Evolutionary conservation across 352 stramenopile species (phyloP).

Genomic region (Phytopythium aichiense): DNA sequence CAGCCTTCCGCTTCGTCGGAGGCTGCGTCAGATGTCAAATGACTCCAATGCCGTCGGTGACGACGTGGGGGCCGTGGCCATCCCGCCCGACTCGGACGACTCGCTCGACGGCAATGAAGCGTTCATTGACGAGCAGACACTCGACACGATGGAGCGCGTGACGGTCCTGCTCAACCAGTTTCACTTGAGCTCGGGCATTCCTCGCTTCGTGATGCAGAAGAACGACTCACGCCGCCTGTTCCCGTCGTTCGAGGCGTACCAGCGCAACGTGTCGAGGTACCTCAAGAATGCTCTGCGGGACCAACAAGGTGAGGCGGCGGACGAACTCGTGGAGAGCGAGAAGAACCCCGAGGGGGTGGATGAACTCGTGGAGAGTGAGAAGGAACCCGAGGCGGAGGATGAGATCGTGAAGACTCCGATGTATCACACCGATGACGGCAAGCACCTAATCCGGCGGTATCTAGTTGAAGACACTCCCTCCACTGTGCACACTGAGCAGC

Average conservation of each 20-base stretch:
- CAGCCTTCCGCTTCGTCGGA: background rate
- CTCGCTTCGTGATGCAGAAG: conserved; percentile 24
- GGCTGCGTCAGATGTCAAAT: background rate
- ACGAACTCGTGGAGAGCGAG: no score
- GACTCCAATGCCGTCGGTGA: no score
- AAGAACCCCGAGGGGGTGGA: background rate
- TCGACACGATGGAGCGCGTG: conserved; percentile 19
- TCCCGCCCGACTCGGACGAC: no score
- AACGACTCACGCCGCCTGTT: conserved; percentile 28
- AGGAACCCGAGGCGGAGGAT: background rate
- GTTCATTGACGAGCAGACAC: conserved; percentile 16
- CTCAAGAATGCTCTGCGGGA: background rate
- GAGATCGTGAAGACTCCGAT: background rate
- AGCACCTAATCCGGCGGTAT: background rate
- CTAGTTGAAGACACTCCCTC: background rate
- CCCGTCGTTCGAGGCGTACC: conserved; percentile 26
- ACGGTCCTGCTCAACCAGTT: conserved; percentile 35
- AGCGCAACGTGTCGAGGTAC: conserved; percentile 1
- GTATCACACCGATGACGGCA: background rate
- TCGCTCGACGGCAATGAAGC: background rate
- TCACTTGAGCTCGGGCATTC: conserved; percentile 53
- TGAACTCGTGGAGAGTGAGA: background rate
- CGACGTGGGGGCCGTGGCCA: background rate
- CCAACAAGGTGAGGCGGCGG: background rate
- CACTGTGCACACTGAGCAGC: background rate